Evolutionary conservation across 2,329 filamentous ascomycete genomes (phyloP), one percentile per base, ranked within the genome.

Genomic region (Fusarium scirpi): DNA sequence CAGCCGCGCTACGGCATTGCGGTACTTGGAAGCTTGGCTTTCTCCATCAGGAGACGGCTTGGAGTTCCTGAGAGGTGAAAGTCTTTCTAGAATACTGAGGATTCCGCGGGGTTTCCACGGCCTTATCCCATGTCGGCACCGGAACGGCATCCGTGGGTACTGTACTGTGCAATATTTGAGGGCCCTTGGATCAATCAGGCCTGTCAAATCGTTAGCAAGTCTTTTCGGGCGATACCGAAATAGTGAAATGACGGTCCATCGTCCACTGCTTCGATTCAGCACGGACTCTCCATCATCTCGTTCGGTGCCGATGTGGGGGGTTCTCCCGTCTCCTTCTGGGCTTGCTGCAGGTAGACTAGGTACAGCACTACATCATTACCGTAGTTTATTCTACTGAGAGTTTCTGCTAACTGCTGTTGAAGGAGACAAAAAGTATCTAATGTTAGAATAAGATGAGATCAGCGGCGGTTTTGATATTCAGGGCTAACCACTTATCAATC

Each of bases 291-390:
- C 25, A 45, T 29, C 46, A 52, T 34, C 58, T 47, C 18, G 27
- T 20, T 75, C 72, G 73, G 73, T 56, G 66, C 73, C 72, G 72
- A 74, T 53, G 41, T 58, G 67, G 55, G 62, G 63, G 25, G 9
- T 40, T 8, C 20, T 52, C 25, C 18, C 11, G 10, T 40, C 32
- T 52, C 13, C 24, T 34, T 38, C 22, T 41, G 25, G 34, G 34
- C 13, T 41, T 22, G 34, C 34, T 38, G 34, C 18, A 38, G 34
- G 34, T 38, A 38, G 18, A 38, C 32, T 38, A 30, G 29, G 29
- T 30, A n/a, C 16, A 11, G 10, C 13, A 27, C 32, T 27, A 7
- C n/a, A 53, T 29, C 24, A 53, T 29, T 15, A 41, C 13, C 18
- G 25, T 41, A 52, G 38, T 30, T 49, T 63, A 48, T 49, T 32